A percentile compares a stretch with the other conserved stretches of the same genome.
These are phyloP conservation scores for Pseudocercospora crystallina DNA, from an alignment of 2,329 filamentous ascomycete genomes.

Conservation along the genomic window DNA sequence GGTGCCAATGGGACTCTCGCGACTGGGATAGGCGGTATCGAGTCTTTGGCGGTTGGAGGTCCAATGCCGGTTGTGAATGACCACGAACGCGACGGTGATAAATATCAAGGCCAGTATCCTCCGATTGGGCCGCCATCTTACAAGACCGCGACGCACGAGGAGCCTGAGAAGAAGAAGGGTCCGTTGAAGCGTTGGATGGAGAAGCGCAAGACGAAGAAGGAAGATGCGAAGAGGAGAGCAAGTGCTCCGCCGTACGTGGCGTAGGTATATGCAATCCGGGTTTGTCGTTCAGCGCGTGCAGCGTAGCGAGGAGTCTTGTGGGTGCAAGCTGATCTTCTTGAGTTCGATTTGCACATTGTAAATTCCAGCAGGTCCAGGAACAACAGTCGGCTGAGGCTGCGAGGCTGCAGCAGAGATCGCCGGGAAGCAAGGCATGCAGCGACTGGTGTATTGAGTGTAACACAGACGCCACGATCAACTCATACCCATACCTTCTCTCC, in stretches of 20 bases:
- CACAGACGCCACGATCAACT: too few species aligned
- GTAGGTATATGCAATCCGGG: background rate
- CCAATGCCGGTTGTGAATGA: slow-evolving; percentile 2
- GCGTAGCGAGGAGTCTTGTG: too few species aligned
- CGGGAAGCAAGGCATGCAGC: too few species aligned
- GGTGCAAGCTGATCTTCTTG: too few species aligned
- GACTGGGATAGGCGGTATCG: slow-evolving; percentile 10
- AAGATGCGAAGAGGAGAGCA: slow-evolving; percentile 8
- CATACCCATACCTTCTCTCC: slow-evolving; percentile 16
- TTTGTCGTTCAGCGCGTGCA: too few species aligned
- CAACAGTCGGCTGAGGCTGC: too few species aligned
- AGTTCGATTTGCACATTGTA: too few species aligned
- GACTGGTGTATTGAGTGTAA: too few species aligned
- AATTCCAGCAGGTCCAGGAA: too few species aligned
- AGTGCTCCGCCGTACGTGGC: slow-evolving; percentile 14
- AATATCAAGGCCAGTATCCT: slow-evolving; percentile 21
- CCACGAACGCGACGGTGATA: slow-evolving; percentile 5
- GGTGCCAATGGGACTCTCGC: slow-evolving; percentile 24
- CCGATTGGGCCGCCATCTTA: slow-evolving; percentile 23
- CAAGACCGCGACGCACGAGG: slow-evolving; percentile 3
- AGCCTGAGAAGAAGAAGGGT: slow-evolving; percentile 13
- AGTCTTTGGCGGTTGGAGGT: slow-evolving; percentile 17
- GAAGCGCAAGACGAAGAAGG: slow-evolving; percentile 20
- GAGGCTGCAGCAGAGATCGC: too few species aligned
- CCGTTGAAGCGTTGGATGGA: slow-evolving; percentile 21